phyloP scores from a whole-genome alignment of 2,329 filamentous ascomycete species.

The Monosporascus ibericus region DNA sequence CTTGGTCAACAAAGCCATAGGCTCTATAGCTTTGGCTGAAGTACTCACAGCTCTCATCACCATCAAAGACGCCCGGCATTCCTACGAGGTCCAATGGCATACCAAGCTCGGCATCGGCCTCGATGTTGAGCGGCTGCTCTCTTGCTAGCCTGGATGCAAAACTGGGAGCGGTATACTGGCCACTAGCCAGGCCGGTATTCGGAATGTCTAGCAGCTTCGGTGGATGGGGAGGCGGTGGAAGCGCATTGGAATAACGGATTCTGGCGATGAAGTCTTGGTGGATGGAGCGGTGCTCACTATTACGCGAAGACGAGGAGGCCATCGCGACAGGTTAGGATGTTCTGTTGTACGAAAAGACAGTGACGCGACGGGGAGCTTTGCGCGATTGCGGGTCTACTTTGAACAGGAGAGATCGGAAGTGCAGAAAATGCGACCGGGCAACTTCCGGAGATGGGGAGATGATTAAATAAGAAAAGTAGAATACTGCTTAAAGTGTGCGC shows the following conservation, averaged over 20 bases:
- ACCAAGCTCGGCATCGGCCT: conserved; percentile 93
- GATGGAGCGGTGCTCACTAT: conserved; percentile 51
- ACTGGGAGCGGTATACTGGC: conserved; percentile 82
- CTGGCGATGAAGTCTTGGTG: conserved; percentile 98
- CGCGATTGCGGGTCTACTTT: neutral
- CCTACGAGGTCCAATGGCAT: conserved; percentile 96
- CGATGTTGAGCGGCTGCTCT: conserved; percentile 91
- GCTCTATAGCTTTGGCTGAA: neutral
- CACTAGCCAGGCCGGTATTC: conserved; percentile 79
- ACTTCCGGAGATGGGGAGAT: neutral
- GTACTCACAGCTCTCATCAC: conserved; percentile 80
- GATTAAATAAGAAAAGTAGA: neutral
- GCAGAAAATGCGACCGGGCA: neutral
- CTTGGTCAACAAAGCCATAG: conserved; percentile 11
- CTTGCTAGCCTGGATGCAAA: conserved; percentile 86
- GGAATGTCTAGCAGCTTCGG: conserved; percentile 97
- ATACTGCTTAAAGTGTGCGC: neutral
- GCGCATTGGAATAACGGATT: conserved; percentile 90
- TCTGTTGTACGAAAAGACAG: neutral
- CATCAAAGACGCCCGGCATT: conserved; percentile 90
- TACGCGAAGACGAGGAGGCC: conserved; percentile 36
- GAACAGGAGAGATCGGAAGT: neutral
- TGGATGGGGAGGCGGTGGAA: conserved; percentile 88
- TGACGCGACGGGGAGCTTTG: neutral
- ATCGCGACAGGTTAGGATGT: conserved; percentile 20